These are phyloP conservation scores for Delitschia confertaspora DNA, from an alignment of 495 filamentous ascomycete genomes.

Conservation along the genomic window DNA sequence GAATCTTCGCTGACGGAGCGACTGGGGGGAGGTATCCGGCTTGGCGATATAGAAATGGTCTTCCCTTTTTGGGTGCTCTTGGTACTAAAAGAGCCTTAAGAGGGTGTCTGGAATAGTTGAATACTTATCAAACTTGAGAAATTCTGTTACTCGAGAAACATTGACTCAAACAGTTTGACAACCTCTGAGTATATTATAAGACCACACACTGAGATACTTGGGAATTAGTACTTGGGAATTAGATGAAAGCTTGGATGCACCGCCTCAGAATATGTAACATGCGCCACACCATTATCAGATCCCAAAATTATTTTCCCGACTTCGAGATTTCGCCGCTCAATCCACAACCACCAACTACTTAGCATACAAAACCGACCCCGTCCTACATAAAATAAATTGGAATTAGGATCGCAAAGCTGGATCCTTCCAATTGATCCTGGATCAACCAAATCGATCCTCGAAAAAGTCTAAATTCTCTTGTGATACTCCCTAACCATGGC, in stretches of 20 bases:
- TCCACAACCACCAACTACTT: neutral
- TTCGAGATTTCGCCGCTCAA: neutral
- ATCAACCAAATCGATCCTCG: too few species aligned
- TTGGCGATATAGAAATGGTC: neutral
- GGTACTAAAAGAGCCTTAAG: neutral
- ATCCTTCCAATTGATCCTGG: too few species aligned
- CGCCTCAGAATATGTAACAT: constrained; percentile 5
- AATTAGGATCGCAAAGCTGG: neutral
- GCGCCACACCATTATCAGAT: constrained; percentile 11
- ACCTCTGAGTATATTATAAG: too few species aligned
- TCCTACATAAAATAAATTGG: neutral
- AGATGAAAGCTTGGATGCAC: too few species aligned
- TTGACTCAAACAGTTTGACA: too few species aligned
- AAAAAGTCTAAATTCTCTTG: too few species aligned
- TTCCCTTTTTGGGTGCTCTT: neutral
- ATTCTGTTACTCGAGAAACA: too few species aligned
- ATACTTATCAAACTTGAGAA: too few species aligned
- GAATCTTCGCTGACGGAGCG: neutral
- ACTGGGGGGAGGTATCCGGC: neutral
- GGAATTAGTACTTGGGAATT: too few species aligned
- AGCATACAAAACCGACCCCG: neutral
- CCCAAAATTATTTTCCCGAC: constrained; percentile 8
- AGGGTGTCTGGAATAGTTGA: too few species aligned
- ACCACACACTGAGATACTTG: too few species aligned
- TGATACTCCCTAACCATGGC: too few species aligned